Conservation (phyloP, 345 rosid species). For the Hypericum androsaemum region DNA sequence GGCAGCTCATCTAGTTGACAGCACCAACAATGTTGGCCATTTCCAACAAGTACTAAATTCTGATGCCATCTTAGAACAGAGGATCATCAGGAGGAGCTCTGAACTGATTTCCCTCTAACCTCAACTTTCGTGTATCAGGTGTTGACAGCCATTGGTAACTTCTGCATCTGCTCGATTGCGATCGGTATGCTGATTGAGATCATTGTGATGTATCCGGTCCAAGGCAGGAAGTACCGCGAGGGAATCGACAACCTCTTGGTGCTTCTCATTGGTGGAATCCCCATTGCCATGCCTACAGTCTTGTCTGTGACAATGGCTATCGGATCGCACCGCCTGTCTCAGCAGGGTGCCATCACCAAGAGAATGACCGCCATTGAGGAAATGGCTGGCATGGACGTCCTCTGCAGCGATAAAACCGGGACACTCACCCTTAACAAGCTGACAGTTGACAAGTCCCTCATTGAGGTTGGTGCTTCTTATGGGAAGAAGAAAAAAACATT, state of each 20-base stretch:
- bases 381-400: conserved; percentile 98
- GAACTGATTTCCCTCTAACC: background rate
- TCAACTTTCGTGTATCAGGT: conserved; percentile 27
- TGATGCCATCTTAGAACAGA: background rate
- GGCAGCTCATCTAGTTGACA: conserved; percentile 92
- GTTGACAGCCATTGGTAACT: conserved; percentile 85
- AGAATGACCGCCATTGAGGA: conserved; percentile 99
- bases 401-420: conserved; percentile 95
- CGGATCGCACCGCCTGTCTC: conserved; percentile 79
- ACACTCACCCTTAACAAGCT: conserved; percentile 94
- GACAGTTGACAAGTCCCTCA: conserved; percentile 66
- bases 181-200: conserved; percentile 72
- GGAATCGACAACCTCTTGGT: conserved; percentile 92
- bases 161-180: conserved; percentile 88
- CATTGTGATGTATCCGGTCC: conserved; percentile 66
- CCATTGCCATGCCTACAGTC: conserved; percentile 97
- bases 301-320: conserved; percentile 97
- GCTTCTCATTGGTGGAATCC: conserved; percentile 95
- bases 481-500: background rate
- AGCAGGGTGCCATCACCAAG: conserved; percentile 96
- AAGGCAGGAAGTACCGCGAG: conserved; percentile 60
- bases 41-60: conserved; percentile 57
- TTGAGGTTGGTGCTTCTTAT: conserved; percentile 43
- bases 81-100: background rate
- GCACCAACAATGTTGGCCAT: conserved; percentile 89